A percentile compares a stretch with the other conserved stretches of the same genome.
phyloP scores from a whole-genome alignment of 2,329 filamentous ascomycete species.

The Aschersonia sp. region DNA sequence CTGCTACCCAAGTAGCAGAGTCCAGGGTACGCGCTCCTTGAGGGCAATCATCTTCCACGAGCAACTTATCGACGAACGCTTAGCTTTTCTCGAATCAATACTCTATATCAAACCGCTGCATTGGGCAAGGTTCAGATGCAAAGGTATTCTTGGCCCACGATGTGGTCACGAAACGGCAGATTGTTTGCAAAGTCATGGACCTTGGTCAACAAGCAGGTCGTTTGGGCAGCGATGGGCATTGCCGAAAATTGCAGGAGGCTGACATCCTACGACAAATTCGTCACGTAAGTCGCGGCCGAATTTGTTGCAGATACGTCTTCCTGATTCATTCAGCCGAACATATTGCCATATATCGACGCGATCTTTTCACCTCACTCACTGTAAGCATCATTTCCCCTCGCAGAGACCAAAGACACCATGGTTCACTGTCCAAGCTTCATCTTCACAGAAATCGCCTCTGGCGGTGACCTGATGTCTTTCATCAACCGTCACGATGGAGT shows the following conservation, averaged over 20 bases:
- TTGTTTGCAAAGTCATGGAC: conserved; percentile 56
- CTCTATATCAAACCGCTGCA: conserved; percentile 16
- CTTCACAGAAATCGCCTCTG: conserved; percentile 41
- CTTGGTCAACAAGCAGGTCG: conserved; percentile 20
- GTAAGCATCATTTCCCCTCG: conserved; percentile 15
- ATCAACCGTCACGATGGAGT: conserved; percentile 17
- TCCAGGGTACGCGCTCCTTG: conserved; percentile 12
- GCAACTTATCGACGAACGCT: not conserved
- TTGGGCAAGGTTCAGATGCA: conserved; percentile 23
- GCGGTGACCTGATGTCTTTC: conserved; percentile 39
- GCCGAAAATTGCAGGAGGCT: conserved; percentile 31
- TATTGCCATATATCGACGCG: conserved; percentile 35
- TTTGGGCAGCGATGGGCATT: conserved; percentile 13
- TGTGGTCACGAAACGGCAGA: conserved; percentile 35
- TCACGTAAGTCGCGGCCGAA: conserved; percentile 27
- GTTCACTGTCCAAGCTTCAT: conserved; percentile 26
- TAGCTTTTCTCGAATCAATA: conserved; percentile 20
- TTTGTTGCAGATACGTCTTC: not conserved
- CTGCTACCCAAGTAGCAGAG: conserved; percentile 16
- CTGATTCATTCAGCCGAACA: conserved; percentile 31
- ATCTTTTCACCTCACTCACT: conserved; percentile 32
- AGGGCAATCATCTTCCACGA: not conserved
- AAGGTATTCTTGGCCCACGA: conserved; percentile 28
- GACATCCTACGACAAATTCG: conserved; percentile 36
- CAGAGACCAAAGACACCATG: not conserved